Conservation (phyloP, 345 rosid species). For the Microcos paniculata region DNA sequence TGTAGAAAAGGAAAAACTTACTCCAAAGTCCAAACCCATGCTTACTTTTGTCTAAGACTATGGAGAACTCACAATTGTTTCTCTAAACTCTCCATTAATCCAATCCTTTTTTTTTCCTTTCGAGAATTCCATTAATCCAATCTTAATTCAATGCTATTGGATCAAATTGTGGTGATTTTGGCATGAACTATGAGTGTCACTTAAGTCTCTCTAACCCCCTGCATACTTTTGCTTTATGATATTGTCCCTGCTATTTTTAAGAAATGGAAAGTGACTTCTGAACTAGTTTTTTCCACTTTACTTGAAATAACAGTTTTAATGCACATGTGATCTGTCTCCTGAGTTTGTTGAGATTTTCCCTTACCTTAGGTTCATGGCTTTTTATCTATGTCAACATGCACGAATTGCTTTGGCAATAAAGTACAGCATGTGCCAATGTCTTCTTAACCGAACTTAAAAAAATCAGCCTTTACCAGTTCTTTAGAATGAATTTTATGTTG, state of each 20-base stretch:
- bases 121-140: no score
- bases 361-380: neutral
- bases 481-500: neutral
- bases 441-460: neutral
- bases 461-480: constrained; percentile 9
- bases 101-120: no score
- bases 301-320: neutral
- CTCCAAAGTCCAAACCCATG: neutral
- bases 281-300: neutral
- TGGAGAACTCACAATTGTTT: neutral
- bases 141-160: neutral
- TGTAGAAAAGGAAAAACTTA: neutral
- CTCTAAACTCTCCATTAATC: neutral
- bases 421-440: constrained; percentile 30
- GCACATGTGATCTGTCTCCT: constrained; percentile 3
- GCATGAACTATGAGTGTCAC: neutral
- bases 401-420: neutral
- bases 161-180: neutral
- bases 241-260: neutral
- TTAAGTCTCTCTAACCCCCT: no score
- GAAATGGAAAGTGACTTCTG: constrained; percentile 5
- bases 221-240: neutral
- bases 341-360: neutral
- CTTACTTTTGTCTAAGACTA: neutral
- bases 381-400: constrained; percentile 7